phyloP scores from a whole-genome alignment of 179 eudicot species.

The Amaranthus tricolor region DNA sequence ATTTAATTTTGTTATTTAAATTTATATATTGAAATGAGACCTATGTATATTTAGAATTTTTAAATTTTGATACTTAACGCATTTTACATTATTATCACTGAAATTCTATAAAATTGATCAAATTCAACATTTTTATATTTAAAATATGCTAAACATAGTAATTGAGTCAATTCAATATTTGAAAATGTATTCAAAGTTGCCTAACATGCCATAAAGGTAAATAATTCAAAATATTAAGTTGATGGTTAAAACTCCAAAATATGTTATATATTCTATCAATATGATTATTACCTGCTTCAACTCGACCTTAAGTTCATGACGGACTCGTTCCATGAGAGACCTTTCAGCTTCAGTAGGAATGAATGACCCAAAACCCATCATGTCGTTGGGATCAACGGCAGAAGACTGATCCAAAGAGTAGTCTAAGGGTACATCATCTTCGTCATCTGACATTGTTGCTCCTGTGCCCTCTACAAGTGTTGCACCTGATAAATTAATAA shows the following conservation, averaged over 20 bases:
- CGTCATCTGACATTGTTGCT: constrained; percentile 96
- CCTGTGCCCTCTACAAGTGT: constrained; percentile 80
- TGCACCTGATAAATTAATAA: constrained; percentile 42
- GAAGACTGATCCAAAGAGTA: constrained; percentile 48
- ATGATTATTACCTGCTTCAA: constrained; percentile 69
- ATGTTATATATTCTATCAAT: background rate
- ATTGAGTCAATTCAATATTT: too few species aligned
- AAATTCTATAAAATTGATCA: too few species aligned
- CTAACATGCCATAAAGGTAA: too few species aligned
- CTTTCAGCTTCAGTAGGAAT: constrained; percentile 95
- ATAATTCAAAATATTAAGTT: too few species aligned
- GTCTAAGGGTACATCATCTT: constrained; percentile 77
- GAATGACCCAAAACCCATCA: constrained; percentile 91
- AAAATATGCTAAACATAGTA: too few species aligned
- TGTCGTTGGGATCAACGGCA: constrained; percentile 58
- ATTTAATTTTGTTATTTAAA: too few species aligned
- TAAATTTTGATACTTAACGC: too few species aligned
- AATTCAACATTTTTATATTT: too few species aligned
- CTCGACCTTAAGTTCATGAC: constrained; percentile 89
- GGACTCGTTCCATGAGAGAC: constrained; percentile 94
- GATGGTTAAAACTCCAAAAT: background rate
- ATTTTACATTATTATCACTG: too few species aligned
- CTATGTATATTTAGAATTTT: too few species aligned
- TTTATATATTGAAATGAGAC: too few species aligned
- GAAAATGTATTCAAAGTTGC: too few species aligned